phyloP scores from a whole-genome alignment of 345 rosid genomes.

The Salix brachista region DNA sequence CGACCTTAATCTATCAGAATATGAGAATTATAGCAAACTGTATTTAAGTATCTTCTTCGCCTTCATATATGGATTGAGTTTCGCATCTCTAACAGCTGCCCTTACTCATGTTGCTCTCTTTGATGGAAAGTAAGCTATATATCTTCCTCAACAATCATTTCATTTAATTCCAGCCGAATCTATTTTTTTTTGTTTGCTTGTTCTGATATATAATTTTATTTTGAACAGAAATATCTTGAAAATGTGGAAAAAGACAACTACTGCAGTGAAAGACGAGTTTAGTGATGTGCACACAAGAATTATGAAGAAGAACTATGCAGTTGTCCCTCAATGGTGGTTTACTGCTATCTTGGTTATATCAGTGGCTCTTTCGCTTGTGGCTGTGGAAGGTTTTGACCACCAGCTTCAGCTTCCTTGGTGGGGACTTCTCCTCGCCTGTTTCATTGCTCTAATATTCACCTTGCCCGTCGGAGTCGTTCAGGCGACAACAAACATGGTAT shows the following conservation, averaged over 20 bases:
- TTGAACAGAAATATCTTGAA: constrained; percentile 37
- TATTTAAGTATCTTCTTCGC: constrained; percentile 63
- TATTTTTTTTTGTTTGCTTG: too few relatives aligned
- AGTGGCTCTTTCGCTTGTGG: constrained; percentile 43
- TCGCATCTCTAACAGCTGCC: constrained; percentile 49
- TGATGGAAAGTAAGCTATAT: constrained; percentile 39
- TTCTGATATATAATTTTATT: too few relatives aligned
- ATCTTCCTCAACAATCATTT: too few relatives aligned
- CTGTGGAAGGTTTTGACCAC: constrained; percentile 68
- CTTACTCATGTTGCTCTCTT: constrained; percentile 69
- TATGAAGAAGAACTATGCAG: constrained; percentile 70
- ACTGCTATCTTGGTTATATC: constrained; percentile 31
- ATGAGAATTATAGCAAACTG: constrained; percentile 63
- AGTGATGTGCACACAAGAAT: constrained; percentile 74
- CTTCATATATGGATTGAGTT: constrained; percentile 54
- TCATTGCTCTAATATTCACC: constrained; percentile 62
- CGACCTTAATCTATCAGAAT: constrained; percentile 35
- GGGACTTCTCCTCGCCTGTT: constrained; percentile 67
- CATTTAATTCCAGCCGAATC: too few relatives aligned
- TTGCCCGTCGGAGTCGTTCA: constrained; percentile 71
- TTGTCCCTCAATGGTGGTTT: constrained; percentile 93
- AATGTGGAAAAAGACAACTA: constrained; percentile 60
- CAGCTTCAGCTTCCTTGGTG: constrained; percentile 93
- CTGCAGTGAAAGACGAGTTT: constrained; percentile 31
- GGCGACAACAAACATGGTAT: constrained; percentile 78